Percentiles rank a stretch among this genome's conserved stretches.
phyloP scores from a whole-genome alignment of 2,329 filamentous ascomycete genomes.

The Mycosphaerella arachidis region DNA sequence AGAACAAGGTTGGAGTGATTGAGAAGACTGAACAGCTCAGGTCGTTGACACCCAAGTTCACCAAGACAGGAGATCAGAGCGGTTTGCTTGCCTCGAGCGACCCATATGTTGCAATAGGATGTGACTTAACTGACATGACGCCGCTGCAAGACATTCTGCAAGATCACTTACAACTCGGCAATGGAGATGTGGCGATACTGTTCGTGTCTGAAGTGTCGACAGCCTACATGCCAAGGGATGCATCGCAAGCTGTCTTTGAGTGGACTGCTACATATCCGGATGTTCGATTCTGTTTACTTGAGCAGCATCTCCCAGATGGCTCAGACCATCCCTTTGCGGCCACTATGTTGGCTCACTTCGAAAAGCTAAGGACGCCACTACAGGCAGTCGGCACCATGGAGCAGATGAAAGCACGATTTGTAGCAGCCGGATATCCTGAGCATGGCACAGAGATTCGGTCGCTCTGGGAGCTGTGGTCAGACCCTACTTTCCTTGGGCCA shows the following conservation, averaged over 20 bases:
- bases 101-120: constrained; percentile 74
- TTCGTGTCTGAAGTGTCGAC: constrained; percentile 88
- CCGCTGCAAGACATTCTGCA: constrained; percentile 58
- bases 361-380: constrained; percentile 74
- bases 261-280: constrained; percentile 71
- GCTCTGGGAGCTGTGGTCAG: constrained; percentile 79
- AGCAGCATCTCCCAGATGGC: constrained; percentile 79
- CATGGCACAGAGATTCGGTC: constrained; percentile 55
- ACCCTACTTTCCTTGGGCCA: constrained; percentile 59
- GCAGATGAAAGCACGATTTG: constrained; percentile 67
- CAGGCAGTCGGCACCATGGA: constrained; percentile 61
- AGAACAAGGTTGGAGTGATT: constrained; percentile 67
- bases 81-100: constrained; percentile 60
- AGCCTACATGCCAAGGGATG: constrained; percentile 76
- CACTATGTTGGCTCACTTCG: constrained; percentile 80
- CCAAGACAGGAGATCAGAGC: constrained; percentile 34
- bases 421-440: constrained; percentile 60
- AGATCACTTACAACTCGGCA: constrained; percentile 53
- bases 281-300: constrained; percentile 78
- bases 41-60: constrained; percentile 41
- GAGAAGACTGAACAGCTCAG: constrained; percentile 58
- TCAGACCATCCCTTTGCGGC: constrained; percentile 74
- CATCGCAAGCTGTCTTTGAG: constrained; percentile 67
- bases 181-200: constrained; percentile 56
- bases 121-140: constrained; percentile 67